Percentiles rank a stretch among this genome's conserved stretches.
Evolutionary conservation across 192 early-diverging fungal species (phyloP).

Genomic region (Phycomyces nitens): DNA sequence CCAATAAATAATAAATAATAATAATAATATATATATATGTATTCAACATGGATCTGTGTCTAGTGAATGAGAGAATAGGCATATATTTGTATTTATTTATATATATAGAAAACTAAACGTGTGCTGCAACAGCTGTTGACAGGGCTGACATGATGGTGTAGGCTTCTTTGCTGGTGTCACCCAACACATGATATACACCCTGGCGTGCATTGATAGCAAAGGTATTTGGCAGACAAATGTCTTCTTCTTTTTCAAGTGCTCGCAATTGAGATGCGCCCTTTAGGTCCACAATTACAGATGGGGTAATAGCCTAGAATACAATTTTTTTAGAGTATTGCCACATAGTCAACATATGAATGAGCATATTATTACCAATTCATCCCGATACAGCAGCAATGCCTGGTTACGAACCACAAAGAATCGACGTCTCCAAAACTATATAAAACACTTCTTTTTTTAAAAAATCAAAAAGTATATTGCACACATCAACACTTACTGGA

Average conservation of each 20-base stretch:
- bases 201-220: slow-evolving; percentile 10
- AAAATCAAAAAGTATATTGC: too few relatives aligned
- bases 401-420: slow-evolving; percentile 55
- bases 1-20: neutral
- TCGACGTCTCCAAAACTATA: slow-evolving; percentile 55
- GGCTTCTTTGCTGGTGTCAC: slow-evolving; percentile 14
- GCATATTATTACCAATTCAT: slow-evolving; percentile 22
- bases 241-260: slow-evolving; percentile 10
- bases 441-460: too few relatives aligned
- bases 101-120: neutral
- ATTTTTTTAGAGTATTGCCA: neutral
- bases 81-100: too few relatives aligned
- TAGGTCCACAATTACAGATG: slow-evolving; percentile 6
- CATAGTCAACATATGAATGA: neutral
- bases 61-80: slow-evolving; percentile 2
- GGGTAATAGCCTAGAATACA: neutral
- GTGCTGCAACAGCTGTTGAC: too few relatives aligned
- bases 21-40: slow-evolving; percentile 1
- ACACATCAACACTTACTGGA: slow-evolving; percentile 32
- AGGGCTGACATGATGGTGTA: slow-evolving; percentile 17
- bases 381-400: slow-evolving; percentile 46
- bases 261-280: slow-evolving; percentile 1
- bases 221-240: slow-evolving; percentile 21
- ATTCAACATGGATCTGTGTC: neutral
- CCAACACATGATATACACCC: slow-evolving; percentile 18